Evolutionary conservation across 176 grass and related monocot species (phyloP), one percentile per base, ranked within the genome.

Genomic region (Oryza rufipogon): DNA sequence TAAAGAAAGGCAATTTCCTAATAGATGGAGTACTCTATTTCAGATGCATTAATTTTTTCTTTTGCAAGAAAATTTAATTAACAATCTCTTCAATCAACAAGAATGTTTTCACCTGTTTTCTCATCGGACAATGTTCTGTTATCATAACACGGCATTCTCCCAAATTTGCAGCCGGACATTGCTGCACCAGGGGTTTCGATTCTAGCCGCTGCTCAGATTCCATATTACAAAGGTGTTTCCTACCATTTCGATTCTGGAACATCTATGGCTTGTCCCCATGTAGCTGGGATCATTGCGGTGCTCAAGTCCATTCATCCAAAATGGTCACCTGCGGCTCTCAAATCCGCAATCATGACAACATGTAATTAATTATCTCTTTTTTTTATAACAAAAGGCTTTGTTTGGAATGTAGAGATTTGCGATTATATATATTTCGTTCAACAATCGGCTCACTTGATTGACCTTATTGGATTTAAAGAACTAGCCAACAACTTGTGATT

Each of bases 311-410:
- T 93, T 3, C 91, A 90, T 90, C 87, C 84, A 9, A 66, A 87
- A 14, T 92, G 91, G 91, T 92, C 91, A 56, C 91, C 76, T 30
- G 70, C 87, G 49, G 91, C 91, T n/a, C 76, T 90, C 0, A 93
- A 93, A 85, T 93, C 91, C 3, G 87, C 91, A 60, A 45, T 93
- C 23, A 66, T 93, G 30, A 93, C 88, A 0, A 88, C 88, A 66
- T 82, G 88, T 90, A 46, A 28, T 5, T 32, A 6, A 15, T 14
- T 36, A 36, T 36, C 4, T 36, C 34, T 28, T 13, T 30, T 5
- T 32, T 2, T 20, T 5, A 58, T 20, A 58, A 58, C 17, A 7
- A 6, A 2, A 52, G 15, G 15, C 16, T 12, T 47, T 4, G 6
- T 19, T 48, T 13, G 13, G 13, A 36, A 4, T 0, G 5, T 36